phyloP scores from a whole-genome alignment of 306 rosid genomes.

The Herpetospermum pedunculosum region DNA sequence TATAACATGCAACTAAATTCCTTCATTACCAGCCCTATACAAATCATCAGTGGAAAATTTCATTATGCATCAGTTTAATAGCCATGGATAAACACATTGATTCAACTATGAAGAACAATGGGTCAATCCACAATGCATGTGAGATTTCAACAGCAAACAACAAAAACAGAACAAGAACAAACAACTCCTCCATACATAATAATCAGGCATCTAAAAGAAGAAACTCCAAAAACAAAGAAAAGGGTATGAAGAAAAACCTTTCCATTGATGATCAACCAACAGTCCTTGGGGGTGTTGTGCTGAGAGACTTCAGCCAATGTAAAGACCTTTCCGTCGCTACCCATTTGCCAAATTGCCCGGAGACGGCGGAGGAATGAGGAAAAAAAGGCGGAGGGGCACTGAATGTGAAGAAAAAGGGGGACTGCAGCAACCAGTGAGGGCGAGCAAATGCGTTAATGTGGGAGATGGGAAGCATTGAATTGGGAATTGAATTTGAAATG shows the following conservation, averaged over 20 bases:
- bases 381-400: neutral
- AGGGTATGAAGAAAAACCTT: conserved; percentile 16
- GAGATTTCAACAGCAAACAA: neutral
- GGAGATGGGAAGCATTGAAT: neutral
- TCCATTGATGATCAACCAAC: conserved; percentile 37
- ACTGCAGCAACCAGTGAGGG: neutral
- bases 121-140: neutral
- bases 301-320: conserved; percentile 31
- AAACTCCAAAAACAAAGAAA: neutral
- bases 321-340: conserved; percentile 23
- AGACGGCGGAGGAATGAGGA: neutral
- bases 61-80: neutral
- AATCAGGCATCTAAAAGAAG: neutral
- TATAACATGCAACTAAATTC: neutral
- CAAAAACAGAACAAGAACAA: neutral
- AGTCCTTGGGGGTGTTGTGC: conserved; percentile 26
- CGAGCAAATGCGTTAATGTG: neutral
- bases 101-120: neutral
- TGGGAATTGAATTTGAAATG: neutral
- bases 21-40: neutral
- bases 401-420: neutral
- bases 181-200: neutral
- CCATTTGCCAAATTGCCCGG: conserved; percentile 14
- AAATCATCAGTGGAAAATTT: neutral
- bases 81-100: neutral